Conservation (phyloP, 768 basidiomycete genomes). For the Coprinellus aureogranulatus region DNA sequence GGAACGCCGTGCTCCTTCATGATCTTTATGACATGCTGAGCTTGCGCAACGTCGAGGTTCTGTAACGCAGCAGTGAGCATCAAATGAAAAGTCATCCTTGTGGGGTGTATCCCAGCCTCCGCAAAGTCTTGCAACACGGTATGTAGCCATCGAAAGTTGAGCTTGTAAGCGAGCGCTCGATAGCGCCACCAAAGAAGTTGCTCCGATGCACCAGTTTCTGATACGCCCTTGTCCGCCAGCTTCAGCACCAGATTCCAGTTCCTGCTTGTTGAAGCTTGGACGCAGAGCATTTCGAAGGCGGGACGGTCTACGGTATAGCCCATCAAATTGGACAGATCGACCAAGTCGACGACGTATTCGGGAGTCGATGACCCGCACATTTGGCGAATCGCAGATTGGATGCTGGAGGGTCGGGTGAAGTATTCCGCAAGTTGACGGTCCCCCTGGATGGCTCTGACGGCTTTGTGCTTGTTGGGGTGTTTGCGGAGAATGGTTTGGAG, state of each 20-base stretch:
- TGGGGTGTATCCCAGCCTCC: conserved; percentile 43
- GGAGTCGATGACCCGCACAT: neutral
- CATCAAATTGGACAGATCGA: neutral
- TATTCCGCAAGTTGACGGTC: too few relatives aligned
- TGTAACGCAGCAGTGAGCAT: conserved; percentile 66
- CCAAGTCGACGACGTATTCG: neutral
- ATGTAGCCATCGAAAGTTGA: conserved; percentile 46
- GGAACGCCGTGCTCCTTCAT: conserved; percentile 61
- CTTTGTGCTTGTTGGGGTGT: too few relatives aligned
- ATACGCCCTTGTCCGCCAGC: conserved; percentile 44
- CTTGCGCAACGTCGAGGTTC: conserved; percentile 60
- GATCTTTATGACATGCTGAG: conserved; percentile 46
- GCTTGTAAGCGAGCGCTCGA: conserved; percentile 56
- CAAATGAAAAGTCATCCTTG: conserved; percentile 65
- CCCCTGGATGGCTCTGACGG: too few relatives aligned
- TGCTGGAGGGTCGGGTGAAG: too few relatives aligned
- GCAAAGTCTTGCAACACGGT: conserved; percentile 51
- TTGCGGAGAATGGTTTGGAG: too few relatives aligned
- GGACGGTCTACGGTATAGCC: neutral
- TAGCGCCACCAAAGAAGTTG: conserved; percentile 72
- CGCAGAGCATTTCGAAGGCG: neutral
- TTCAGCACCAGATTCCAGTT: conserved; percentile 52
- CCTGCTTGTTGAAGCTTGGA: too few relatives aligned
- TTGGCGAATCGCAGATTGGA: too few relatives aligned
- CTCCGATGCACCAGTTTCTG: conserved; percentile 44